Evolutionary conservation across 2,329 filamentous ascomycete genomes (phyloP), one percentile per base, ranked within the genome.

Genomic region (Monosporascus sp.): DNA sequence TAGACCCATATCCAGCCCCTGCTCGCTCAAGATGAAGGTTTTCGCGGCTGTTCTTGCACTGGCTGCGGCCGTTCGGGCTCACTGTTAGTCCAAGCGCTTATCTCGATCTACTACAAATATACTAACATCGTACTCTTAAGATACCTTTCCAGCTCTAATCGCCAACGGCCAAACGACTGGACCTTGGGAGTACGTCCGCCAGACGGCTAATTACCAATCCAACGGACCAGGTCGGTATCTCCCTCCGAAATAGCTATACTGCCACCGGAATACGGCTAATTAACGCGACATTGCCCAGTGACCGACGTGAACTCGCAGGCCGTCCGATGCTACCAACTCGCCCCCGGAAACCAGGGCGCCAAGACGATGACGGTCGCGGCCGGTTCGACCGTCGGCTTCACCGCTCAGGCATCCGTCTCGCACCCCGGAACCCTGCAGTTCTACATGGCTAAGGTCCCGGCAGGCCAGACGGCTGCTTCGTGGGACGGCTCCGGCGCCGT

Each of bases 321-420:
- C 53, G 76, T 80, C 67, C 75, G 75, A n/a, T 80, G 77, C 69
- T 80, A 77, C 63, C 72, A 79, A 60, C 66, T 72, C 9, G 64
- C 63, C 9, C 60, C 71, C 3, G 73, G 74, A 39, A 70, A 68
- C 48, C 68, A 71, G 44, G 73, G 72, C 3, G 70, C 69, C 0
- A 63, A 68, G 48, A 75, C 71, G 2, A 70, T 72, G 55, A 72
- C 66, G 44, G 69, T 77, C 6, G 70, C 72, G 9, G 76, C 76
- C 17, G 75, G 76, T 20, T 67, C 68, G 11, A 71, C 69, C 1
- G 62, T 80, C 1, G 68, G 68, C n/a, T 76, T 77, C 66, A 72
- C 71, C 17, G 70, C 73, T 15, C 70, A 70, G 43, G 57, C 74
- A 1, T 66, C 68, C 31, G 68, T 79, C 46, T 73, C 68, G 11